A percentile compares a stretch with the other conserved stretches of the same genome.
Evolutionary conservation across 2,329 filamentous ascomycete genomes (phyloP).

Genomic region (Neonectria ditissima): DNA sequence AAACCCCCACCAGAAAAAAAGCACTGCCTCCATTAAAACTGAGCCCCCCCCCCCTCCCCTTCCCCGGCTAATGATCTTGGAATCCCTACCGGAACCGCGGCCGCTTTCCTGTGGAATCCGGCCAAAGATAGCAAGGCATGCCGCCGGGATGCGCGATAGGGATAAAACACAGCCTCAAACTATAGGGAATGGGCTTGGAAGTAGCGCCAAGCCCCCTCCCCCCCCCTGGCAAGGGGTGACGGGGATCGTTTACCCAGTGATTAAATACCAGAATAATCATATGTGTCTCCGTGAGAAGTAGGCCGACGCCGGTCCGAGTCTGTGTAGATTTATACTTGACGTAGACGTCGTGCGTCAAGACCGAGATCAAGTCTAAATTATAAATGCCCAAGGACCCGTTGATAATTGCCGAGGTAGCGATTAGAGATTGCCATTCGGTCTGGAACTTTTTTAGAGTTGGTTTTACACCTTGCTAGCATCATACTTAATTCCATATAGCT

Average conservation of each 20-base stretch:
- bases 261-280: background rate
- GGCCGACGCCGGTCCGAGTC: too few relatives aligned
- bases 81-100: background rate
- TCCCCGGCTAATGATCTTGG: background rate
- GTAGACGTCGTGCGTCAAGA: too few relatives aligned
- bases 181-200: constrained; percentile 8
- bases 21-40: background rate
- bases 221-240: constrained; percentile 17
- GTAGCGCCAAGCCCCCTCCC: constrained; percentile 8
- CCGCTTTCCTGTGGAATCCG: background rate
- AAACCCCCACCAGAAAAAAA: background rate
- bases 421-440: background rate
- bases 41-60: background rate
- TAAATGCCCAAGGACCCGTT: background rate
- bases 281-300: too few relatives aligned
- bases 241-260: background rate
- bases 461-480: background rate
- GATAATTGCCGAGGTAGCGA: background rate
- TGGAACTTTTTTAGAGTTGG: background rate
- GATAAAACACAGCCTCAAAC: constrained; percentile 29
- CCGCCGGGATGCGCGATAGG: background rate
- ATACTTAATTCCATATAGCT: background rate
- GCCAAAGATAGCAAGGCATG: background rate
- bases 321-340: too few relatives aligned
- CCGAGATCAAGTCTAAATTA: too few relatives aligned